phyloP scores from a whole-genome alignment of 177 flowering plant species.

The Vitis hybrid region DNA sequence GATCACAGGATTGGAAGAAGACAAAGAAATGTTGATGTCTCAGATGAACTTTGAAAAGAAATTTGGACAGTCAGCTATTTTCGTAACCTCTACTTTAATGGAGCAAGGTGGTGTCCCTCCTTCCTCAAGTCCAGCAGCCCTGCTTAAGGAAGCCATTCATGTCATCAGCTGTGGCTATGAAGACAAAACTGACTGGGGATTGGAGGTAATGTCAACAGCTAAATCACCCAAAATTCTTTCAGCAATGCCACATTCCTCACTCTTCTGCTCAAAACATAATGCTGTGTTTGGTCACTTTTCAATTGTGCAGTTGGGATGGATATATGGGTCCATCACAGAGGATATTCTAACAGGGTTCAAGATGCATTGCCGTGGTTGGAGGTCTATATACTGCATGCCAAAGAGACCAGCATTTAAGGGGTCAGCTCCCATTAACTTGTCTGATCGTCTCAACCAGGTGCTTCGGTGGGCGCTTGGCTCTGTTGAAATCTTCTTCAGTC shows the following conservation, averaged over 20 bases:
- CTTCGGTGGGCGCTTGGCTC: slow-evolving; percentile 98
- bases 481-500: slow-evolving; percentile 91
- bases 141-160: slow-evolving; percentile 95
- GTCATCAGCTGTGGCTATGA: slow-evolving; percentile 97
- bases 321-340: slow-evolving; percentile 92
- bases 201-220: slow-evolving; percentile 50
- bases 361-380: slow-evolving; percentile 98
- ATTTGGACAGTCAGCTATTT: slow-evolving; percentile 85
- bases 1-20: slow-evolving; percentile 54
- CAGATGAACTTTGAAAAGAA: slow-evolving; percentile 87
- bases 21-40: slow-evolving; percentile 76
- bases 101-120: slow-evolving; percentile 93
- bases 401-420: slow-evolving; percentile 86
- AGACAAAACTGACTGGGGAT: slow-evolving; percentile 95
- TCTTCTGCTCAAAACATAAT: not conserved
- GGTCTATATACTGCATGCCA: slow-evolving; percentile 93
- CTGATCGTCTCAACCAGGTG: slow-evolving; percentile 91
- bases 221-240: not conserved
- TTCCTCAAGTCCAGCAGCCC: slow-evolving; percentile 81
- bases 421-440: slow-evolving; percentile 87
- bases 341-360: slow-evolving; percentile 95
- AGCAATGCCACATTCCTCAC: no score
- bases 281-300: not conserved
- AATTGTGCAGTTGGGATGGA: slow-evolving; percentile 83
- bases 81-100: slow-evolving; percentile 88